Evolutionary conservation across 2,329 filamentous ascomycete genomes (phyloP).

Genomic region (Xylariaceae sp.): DNA sequence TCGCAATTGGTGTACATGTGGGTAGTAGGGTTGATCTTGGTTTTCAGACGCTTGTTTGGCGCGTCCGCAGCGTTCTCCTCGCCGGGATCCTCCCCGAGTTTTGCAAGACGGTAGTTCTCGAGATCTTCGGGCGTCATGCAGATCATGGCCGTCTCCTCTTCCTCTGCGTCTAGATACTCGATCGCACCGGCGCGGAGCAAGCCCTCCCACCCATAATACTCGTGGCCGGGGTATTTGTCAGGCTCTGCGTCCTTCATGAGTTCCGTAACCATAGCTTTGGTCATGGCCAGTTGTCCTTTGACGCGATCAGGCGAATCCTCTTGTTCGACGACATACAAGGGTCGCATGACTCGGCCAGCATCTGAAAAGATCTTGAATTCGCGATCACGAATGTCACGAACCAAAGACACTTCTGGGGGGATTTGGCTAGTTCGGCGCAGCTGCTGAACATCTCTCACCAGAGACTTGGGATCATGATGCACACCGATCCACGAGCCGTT

Average conservation of each 20-base stretch:
- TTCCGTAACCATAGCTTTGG: conserved; percentile 72
- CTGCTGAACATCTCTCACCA: conserved; percentile 74
- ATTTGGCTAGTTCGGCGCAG: conserved; percentile 79
- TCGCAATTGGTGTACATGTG: conserved; percentile 98
- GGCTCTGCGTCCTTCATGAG: conserved; percentile 71
- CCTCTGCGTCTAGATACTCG: conserved; percentile 95
- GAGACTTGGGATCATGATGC: conserved; percentile 79
- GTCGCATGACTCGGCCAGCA: conserved; percentile 89
- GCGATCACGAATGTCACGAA: conserved; percentile 92
- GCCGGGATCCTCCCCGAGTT: conserved; percentile 62
- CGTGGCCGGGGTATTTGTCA: conserved; percentile 49
- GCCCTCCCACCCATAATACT: conserved; percentile 82
- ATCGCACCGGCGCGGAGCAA: conserved; percentile 81
- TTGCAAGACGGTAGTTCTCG: conserved; percentile 68
- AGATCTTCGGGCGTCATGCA: conserved; percentile 97
- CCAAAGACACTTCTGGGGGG: conserved; percentile 87
- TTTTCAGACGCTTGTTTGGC: conserved; percentile 82
- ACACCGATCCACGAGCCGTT: conserved; percentile 98
- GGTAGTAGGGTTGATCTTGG: conserved; percentile 78
- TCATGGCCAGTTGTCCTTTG: conserved; percentile 73
- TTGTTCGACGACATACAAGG: conserved; percentile 90
- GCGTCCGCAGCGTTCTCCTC: conserved; percentile 44
- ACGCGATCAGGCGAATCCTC: conserved; percentile 67
- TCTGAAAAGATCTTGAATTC: conserved; percentile 99
- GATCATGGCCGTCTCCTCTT: conserved; percentile 98